These are phyloP conservation scores for Guadua angustifolia DNA, from an alignment of 176 grass and related monocot species.

Conservation along the genomic window DNA sequence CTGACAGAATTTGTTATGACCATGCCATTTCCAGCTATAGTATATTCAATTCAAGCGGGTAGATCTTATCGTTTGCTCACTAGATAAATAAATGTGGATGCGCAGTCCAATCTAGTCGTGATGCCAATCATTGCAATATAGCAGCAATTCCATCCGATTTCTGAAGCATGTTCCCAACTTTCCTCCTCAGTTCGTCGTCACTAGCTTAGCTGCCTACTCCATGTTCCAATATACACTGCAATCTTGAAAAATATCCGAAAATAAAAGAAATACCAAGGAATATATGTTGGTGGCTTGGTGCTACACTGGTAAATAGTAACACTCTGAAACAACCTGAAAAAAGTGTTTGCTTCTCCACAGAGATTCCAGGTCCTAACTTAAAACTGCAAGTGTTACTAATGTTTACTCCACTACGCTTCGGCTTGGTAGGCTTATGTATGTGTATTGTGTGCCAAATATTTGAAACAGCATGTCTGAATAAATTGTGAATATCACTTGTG, in stretches of 20 bases:
- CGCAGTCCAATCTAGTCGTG: not conserved
- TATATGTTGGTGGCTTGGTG: constrained; percentile 2
- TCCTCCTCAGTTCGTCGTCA: not conserved
- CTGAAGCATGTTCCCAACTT: constrained; percentile 41
- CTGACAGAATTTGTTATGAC: constrained; percentile 8
- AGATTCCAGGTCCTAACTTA: not conserved
- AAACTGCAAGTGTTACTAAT: not conserved
- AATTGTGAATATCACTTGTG: not conserved
- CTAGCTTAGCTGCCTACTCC: too few species aligned
- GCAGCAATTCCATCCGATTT: constrained; percentile 25
- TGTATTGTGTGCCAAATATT: not conserved
- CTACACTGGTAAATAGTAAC: not conserved
- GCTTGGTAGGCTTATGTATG: not conserved
- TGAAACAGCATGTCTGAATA: not conserved
- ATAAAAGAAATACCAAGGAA: not conserved
- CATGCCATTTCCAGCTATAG: not conserved
- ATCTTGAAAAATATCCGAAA: not conserved
- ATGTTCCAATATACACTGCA: constrained; percentile 14
- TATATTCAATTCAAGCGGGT: not conserved
- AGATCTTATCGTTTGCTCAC: not conserved
- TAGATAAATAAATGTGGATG: constrained; percentile 31
- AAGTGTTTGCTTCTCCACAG: too few species aligned
- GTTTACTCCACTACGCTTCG: not conserved
- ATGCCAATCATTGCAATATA: constrained; percentile 35
- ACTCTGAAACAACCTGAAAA: not conserved